Evolutionary conservation across 2,329 filamentous ascomycete genomes (phyloP), one percentile per base, ranked within the genome.

Genomic region (Pochonia chlamydosporia): DNA sequence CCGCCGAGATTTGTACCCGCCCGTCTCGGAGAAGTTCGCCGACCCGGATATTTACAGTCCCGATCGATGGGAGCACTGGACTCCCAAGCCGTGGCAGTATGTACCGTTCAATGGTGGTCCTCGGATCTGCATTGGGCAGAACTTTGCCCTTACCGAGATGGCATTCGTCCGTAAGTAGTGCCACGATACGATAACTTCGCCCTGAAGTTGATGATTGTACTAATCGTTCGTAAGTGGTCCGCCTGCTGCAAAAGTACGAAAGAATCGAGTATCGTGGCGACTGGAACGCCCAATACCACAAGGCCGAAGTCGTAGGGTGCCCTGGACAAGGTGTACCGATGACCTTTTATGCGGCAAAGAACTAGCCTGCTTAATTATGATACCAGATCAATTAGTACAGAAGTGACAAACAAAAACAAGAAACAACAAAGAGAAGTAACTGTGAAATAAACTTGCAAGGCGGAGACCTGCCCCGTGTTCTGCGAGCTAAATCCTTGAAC

Each of bases 111-210:
- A 88, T 60, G 83, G 83, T 10, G 85, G 85, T 1, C 82, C 85
- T 37, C 71, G 86, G 26, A 85, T 88, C 59, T 88, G 86, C 64
- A 80, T 90, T 49, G 85, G 86, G 2, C 85, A 92, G 72, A 85
- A 92, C 64, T 92, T 90, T 62, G 88, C 87, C 13, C 67, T 91
- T 40, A 89, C 85, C 0, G 85, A 91, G 71, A 87, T 87, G 71
- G 56, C 54, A 7, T 56, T 53, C 44, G 48, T 44, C 6, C 39
- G 56, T 59, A 35, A 52, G 55, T n/a, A n/a, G n/a, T n/a, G n/a
- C n/a, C n/a, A n/a, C n/a, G 43, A 11, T 16, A 5, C 11, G 20
- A 4, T 39, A 5, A n/a, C 7, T 23, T 9, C 4, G 18, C 10
- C 18, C 35, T 14, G 14, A 16, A 24, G 43, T 31, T 7, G 3